Conservation (phyloP, 148 eudicot genomes). For the Rhododendron molle region DNA sequence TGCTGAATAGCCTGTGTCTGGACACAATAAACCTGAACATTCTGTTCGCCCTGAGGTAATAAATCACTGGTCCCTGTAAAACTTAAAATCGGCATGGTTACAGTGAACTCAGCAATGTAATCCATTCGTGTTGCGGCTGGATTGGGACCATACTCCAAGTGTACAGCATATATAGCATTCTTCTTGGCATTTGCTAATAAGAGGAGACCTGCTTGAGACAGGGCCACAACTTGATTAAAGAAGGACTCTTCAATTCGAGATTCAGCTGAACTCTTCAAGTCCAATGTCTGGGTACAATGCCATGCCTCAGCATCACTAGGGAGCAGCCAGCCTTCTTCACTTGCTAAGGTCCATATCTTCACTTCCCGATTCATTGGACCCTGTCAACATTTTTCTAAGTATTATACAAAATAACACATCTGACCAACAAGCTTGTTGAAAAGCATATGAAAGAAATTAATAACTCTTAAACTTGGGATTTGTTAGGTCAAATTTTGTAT, state of each 20-base stretch:
- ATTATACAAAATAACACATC: background rate
- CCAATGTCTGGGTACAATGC: conserved; percentile 83
- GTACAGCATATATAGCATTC: conserved; percentile 95
- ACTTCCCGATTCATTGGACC: conserved; percentile 88
- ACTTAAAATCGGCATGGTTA: conserved; percentile 97
- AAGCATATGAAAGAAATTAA: background rate
- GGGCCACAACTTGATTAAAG: conserved; percentile 86
- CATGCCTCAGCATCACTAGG: conserved; percentile 97
- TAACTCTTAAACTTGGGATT: background rate
- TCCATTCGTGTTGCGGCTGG: conserved; percentile 86
- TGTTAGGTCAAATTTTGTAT: background rate
- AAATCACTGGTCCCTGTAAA: conserved; percentile 87
- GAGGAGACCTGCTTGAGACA: conserved; percentile 83
- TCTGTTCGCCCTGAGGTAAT: conserved; percentile 70
- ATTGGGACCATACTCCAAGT: conserved; percentile 77
- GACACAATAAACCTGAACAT: conserved; percentile 91
- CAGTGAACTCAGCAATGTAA: conserved; percentile 94
- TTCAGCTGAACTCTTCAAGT: conserved; percentile 69
- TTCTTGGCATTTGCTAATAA: conserved; percentile 93
- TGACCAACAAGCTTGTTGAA: background rate
- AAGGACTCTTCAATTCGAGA: conserved; percentile 69
- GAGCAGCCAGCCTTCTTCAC: conserved; percentile 99
- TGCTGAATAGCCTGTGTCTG: conserved; percentile 99
- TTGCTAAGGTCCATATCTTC: conserved; percentile 83
- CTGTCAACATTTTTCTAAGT: conserved; percentile 27